Evolutionary conservation across 768 basidiomycete genomes (phyloP).

Genomic region (Mycena albidolilacea): DNA sequence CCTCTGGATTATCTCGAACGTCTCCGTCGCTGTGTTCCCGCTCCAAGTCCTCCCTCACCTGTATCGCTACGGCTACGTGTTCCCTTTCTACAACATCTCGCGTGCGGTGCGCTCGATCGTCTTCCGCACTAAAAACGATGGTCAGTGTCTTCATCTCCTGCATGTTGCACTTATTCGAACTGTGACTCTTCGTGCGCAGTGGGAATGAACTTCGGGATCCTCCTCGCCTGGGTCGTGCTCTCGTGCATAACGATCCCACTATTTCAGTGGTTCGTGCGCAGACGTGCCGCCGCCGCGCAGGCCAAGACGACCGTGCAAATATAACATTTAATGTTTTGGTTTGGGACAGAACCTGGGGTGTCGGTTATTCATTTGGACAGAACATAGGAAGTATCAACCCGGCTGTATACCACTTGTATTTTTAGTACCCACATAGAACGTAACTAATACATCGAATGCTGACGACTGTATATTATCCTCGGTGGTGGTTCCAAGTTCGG

Average conservation of each 20-base stretch:
- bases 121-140: conserved; percentile 75
- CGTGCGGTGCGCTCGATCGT: conserved; percentile 72
- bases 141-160: conserved; percentile 52
- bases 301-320: neutral
- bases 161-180: neutral
- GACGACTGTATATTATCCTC: no score
- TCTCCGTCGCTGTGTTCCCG: conserved; percentile 71
- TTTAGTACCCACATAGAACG: no score
- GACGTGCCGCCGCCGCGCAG: conserved; percentile 1
- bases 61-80: conserved; percentile 77
- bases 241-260: conserved; percentile 69
- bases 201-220: conserved; percentile 73
- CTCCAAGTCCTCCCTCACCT: conserved; percentile 70
- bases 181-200: conserved; percentile 53
- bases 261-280: conserved; percentile 57
- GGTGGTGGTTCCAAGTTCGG: no score
- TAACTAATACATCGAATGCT: no score
- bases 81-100: conserved; percentile 82
- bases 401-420: no score
- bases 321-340: neutral
- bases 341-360: no score
- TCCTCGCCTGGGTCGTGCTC: conserved; percentile 68
- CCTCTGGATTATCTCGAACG: conserved; percentile 75
- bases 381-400: no score
- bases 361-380: no score